These are phyloP conservation scores for Styphnolobium japonicum DNA, from an alignment of 306 rosid species.

Conservation along the genomic window DNA sequence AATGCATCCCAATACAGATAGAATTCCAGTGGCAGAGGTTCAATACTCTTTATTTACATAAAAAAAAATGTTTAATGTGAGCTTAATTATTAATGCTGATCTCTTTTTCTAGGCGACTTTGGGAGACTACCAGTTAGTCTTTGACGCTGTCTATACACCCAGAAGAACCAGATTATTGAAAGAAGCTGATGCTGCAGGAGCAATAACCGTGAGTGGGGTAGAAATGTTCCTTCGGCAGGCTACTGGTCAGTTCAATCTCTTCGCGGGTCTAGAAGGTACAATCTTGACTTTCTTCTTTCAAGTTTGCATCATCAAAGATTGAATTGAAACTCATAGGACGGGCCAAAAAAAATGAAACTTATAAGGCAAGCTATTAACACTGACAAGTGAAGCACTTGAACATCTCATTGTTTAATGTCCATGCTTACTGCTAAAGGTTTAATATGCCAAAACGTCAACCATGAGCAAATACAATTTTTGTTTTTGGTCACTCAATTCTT, in stretches of 20 bases:
- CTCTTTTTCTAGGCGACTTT: constrained; percentile 35
- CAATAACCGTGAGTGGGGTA: constrained; percentile 41
- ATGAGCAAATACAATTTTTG: background rate
- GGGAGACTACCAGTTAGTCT: constrained; percentile 39
- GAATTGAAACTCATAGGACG: background rate
- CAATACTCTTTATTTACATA: background rate
- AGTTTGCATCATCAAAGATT: background rate
- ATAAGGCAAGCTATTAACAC: background rate
- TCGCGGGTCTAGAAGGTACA: constrained; percentile 30
- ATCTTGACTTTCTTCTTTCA: background rate
- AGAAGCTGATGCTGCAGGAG: constrained; percentile 50
- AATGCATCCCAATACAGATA: constrained; percentile 47
- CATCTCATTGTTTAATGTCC: background rate
- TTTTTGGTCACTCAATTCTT: background rate
- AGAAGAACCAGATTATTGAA: constrained; percentile 44
- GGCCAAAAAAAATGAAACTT: background rate
- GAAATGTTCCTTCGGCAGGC: constrained; percentile 58
- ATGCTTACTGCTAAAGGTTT: background rate
- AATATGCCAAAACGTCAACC: background rate
- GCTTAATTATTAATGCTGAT: background rate
- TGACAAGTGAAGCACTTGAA: background rate
- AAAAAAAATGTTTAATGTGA: background rate
- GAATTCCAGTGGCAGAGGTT: constrained; percentile 50
- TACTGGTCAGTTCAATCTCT: constrained; percentile 45
- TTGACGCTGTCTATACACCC: constrained; percentile 48